Evolutionary conservation across 257 asterid species (phyloP).

Genomic region (Solanum sitiens): DNA sequence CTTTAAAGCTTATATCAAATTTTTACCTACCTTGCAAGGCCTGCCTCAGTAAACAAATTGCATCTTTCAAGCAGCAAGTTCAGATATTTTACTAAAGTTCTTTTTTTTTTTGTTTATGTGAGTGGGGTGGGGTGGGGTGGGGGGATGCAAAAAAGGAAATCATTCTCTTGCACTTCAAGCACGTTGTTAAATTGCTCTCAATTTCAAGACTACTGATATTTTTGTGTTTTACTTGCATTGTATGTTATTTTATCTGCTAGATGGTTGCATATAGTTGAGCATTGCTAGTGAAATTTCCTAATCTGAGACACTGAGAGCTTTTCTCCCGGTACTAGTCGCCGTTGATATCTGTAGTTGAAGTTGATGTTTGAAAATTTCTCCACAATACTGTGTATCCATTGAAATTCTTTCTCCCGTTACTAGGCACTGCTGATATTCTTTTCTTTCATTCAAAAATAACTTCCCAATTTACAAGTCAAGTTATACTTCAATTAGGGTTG

Average conservation of each 20-base stretch:
- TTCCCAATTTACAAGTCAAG: not conserved
- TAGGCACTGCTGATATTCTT: not conserved
- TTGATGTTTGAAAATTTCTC: not conserved
- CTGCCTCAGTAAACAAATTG: not conserved
- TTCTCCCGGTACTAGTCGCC: not conserved
- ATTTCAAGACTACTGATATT: not conserved
- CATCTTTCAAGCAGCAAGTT: not conserved
- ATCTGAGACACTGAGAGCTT: not conserved
- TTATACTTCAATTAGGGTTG: not conserved
- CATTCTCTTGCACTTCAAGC: not conserved
- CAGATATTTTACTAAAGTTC: not conserved
- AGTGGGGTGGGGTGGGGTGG: not conserved
- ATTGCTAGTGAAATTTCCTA: not conserved
- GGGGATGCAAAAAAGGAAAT: not conserved
- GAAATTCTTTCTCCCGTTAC: not conserved
- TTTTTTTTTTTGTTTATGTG: not conserved
- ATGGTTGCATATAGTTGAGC: not conserved
- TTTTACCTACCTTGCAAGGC: not conserved
- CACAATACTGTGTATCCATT: not conserved
- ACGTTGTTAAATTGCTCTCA: not conserved
- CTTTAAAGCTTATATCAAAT: not conserved
- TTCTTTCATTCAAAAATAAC: not conserved
- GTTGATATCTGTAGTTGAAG: not conserved
- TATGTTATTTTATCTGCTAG: not conserved
- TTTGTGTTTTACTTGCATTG: not conserved